phyloP scores from a whole-genome alignment of 495 filamentous ascomycete species.

The Hypoxylon rickii region DNA sequence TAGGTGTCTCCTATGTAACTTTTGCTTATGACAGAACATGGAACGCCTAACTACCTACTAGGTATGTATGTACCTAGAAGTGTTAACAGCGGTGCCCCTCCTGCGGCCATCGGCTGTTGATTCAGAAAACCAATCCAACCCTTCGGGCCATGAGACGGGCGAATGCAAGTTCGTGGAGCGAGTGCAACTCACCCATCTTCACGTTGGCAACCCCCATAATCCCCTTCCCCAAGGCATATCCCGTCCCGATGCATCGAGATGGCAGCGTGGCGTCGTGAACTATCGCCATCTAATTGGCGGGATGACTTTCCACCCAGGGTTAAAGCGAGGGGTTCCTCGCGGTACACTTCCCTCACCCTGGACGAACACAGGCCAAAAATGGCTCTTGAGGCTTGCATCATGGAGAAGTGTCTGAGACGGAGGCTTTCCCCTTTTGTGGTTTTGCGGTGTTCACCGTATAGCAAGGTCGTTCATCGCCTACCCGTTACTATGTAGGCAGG shows the following conservation, averaged over 20 bases:
- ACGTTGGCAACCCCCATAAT: slow-evolving; percentile 7
- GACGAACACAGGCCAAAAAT: slow-evolving; percentile 8
- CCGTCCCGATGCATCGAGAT: slow-evolving; percentile 12
- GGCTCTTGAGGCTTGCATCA: slow-evolving; percentile 10
- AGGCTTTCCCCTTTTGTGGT: too few relatives aligned
- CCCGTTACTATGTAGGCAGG: too few relatives aligned
- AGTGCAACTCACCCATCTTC: slow-evolving; percentile 12
- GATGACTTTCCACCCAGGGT: slow-evolving; percentile 15
- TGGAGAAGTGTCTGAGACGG: too few relatives aligned
- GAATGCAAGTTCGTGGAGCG: slow-evolving; percentile 14
- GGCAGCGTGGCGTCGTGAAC: not conserved
- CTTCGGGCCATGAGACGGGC: too few relatives aligned
- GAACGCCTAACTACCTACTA: too few relatives aligned
- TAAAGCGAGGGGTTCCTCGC: slow-evolving; percentile 19
- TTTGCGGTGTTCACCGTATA: too few relatives aligned
- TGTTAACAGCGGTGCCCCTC: not conserved
- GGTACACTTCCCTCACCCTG: not conserved
- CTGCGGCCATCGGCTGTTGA: not conserved
- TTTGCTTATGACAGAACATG: slow-evolving; percentile 3
- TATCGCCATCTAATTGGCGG: slow-evolving; percentile 16
- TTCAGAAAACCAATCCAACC: too few relatives aligned
- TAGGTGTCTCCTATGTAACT: too few relatives aligned
- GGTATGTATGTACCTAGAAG: too few relatives aligned
- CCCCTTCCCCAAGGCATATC: slow-evolving; percentile 13
- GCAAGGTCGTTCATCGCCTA: too few relatives aligned